Evolutionary conservation across 305 asterid genomes (phyloP).

Genomic region (Stenogyne calaminthoides): DNA sequence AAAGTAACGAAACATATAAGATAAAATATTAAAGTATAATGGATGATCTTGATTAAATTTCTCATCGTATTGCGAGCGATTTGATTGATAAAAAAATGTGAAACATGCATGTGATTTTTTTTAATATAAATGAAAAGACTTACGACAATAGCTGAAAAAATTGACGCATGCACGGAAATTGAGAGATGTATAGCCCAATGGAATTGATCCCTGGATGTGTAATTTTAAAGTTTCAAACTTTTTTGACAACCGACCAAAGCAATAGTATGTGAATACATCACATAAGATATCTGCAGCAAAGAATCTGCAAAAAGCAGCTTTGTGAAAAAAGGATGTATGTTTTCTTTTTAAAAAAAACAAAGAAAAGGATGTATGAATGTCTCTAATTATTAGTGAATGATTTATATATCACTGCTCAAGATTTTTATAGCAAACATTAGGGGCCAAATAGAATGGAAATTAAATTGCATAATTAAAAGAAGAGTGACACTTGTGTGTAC

Average conservation of each 20-base stretch:
- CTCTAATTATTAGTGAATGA: neutral
- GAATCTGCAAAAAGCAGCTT: slow-evolving; percentile 11
- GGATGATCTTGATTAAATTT: too few species aligned
- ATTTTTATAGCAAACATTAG: neutral
- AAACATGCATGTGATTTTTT: too few species aligned
- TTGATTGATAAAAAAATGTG: too few species aligned
- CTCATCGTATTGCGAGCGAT: too few species aligned
- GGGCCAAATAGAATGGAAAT: neutral
- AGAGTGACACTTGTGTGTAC: too few species aligned
- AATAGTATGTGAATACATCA: neutral
- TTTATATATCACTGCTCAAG: neutral
- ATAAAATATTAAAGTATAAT: too few species aligned
- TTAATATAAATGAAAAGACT: too few species aligned
- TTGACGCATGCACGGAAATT: neutral
- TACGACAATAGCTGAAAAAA: neutral
- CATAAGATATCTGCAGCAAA: neutral
- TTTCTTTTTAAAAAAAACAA: too few species aligned
- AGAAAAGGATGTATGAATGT: neutral
- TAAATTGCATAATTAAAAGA: neutral
- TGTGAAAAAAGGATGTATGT: too few species aligned
- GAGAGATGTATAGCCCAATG: neutral
- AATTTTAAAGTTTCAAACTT: neutral
- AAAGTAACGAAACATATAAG: too few species aligned
- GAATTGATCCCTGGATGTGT: neutral
- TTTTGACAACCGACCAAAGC: slow-evolving; percentile 9